Base-by-base conservation (phyloP, 345 rosid genomes). In the Camelina neglecta region DNA sequence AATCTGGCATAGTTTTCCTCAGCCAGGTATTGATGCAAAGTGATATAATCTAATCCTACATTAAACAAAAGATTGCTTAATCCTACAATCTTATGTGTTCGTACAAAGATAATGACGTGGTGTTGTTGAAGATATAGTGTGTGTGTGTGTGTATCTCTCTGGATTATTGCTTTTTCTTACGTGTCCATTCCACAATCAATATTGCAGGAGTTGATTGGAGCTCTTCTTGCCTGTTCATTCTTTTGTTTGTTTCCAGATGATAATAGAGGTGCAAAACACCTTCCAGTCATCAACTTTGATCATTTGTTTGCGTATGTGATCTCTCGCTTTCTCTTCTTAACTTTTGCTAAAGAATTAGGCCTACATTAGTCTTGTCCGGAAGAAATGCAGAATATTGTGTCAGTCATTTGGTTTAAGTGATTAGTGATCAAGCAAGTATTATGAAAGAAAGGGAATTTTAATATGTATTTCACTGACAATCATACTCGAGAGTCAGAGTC, bases 281-380 rank as follows among this genome's bases (percentile, higher is more conserved):
- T 90, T 81, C 96, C 90, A 44, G 69, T 64, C 73, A 89, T 90
- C 90, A 94, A 92, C 85, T 89, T 94, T 71, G 96, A 92, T 85
- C 33, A 76, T 67, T 80, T 92, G 76, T 94, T 92, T 81, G 89
- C 79, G 99, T 89, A 88, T 67, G 99, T 89, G 56, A 73, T 58
- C 72, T 82, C 76, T 64, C 21, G 50, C 81, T 79, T 67, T 77
- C 20, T 78, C 77, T 72, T 81, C 59, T 74, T 20, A 35, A 65
- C 39, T n/a, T 61, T 68, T 59, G 13, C 23, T 72, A 41, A 31
- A 26, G 7, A 2, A 4, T 33, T 66, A 41, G 50, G 35, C 24
- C 15, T 66, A 72, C 50, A 16, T 50, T 29, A 7, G 36, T 26
- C 6, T 26, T 18, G 55, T 48, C n/a, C 55, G 6, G 67, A 51